Evolutionary conservation across 495 filamentous ascomycete genomes (phyloP), one percentile per base, ranked within the genome.

Genomic region (Evansstolkia leycettana): DNA sequence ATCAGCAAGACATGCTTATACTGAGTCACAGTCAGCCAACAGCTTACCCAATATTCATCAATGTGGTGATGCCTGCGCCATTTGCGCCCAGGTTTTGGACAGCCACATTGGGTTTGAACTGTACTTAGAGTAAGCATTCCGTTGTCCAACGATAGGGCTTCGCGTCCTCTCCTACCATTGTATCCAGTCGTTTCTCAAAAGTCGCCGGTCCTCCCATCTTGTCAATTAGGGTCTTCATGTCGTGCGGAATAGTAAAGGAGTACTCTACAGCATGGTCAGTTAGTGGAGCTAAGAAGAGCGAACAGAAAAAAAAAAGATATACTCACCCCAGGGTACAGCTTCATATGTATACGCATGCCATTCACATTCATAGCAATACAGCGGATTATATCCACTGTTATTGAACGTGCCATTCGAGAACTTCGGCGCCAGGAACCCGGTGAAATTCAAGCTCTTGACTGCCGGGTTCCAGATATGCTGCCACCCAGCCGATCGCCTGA

Each of bases 201-300:
- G 41, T 50, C 2, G 60, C 49, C 0, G 53, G 36, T n/a, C 78
- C 78, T 29, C 76, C 76, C 42, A 75, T 72, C 7, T 67, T 53
- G 2, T 59, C 60, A 18, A 82, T 70, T 3, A 82, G 50, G 2
- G 69, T 67, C 25, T 69, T 62, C 54, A 79, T 67, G 43, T 82
- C 75, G 45, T 81, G 76, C 0, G 79, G 79, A 18, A 78, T 70
- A 34, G 75, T 78, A 48, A 64, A 51, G 15, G 71, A 63, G 43
- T 82, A 82, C 38, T 80, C 76, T 77, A 67, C 76, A 31, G n/a
- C n/a, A n/a, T n/a, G n/a, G n/a, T n/a, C n/a, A 5, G 25, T 35
- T 24, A 39, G 24, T 15, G 8, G 15, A 16, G 12, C 25, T 16
- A n/a, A 2, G 24, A n/a, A n/a, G n/a, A n/a, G n/a, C n/a, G n/a